phyloP scores from a whole-genome alignment of 495 filamentous ascomycete species.

The Tuber brumale region DNA sequence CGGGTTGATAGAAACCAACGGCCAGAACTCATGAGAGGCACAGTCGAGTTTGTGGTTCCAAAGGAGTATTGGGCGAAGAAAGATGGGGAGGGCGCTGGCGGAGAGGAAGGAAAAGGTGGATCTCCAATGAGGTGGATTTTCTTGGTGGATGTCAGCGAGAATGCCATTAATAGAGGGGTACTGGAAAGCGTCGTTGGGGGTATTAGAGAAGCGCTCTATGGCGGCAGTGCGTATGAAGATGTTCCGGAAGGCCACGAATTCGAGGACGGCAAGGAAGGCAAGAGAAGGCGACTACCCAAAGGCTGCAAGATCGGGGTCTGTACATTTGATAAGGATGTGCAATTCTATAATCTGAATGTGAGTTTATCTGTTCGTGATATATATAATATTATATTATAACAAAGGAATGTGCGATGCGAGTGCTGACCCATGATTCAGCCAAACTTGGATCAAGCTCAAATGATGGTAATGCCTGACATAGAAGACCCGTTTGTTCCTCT shows the following conservation, averaged over 20 bases:
- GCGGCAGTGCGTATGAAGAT: slow-evolving; percentile 47
- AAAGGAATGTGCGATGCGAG: neutral
- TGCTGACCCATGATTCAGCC: slow-evolving; percentile 48
- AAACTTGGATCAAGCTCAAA: slow-evolving; percentile 78
- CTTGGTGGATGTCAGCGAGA: slow-evolving; percentile 84
- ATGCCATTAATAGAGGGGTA: slow-evolving; percentile 80
- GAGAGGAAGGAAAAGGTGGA: slow-evolving; percentile 38
- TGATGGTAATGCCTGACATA: slow-evolving; percentile 97
- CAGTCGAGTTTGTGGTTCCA: slow-evolving; percentile 90
- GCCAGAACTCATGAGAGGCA: slow-evolving; percentile 83
- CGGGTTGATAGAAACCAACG: slow-evolving; percentile 83
- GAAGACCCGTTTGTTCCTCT: slow-evolving; percentile 95
- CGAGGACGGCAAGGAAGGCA: slow-evolving; percentile 54
- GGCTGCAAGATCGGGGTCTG: slow-evolving; percentile 90
- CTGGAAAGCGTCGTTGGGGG: slow-evolving; percentile 88
- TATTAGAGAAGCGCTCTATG: slow-evolving; percentile 77
- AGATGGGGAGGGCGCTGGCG: slow-evolving; percentile 62
- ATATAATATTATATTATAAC: neutral
- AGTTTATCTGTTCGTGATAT: slow-evolving; percentile 38
- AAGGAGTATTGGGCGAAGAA: slow-evolving; percentile 96
- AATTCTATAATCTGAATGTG: slow-evolving; percentile 92
- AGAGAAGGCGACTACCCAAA: slow-evolving; percentile 58
- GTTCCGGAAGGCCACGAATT: slow-evolving; percentile 47
- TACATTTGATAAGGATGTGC: slow-evolving; percentile 89
- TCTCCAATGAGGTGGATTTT: slow-evolving; percentile 72